A percentile compares a stretch with the other conserved stretches of the same genome.
Conservation (phyloP, 148 eudicot genomes). For the Nyssa sinensis region DNA sequence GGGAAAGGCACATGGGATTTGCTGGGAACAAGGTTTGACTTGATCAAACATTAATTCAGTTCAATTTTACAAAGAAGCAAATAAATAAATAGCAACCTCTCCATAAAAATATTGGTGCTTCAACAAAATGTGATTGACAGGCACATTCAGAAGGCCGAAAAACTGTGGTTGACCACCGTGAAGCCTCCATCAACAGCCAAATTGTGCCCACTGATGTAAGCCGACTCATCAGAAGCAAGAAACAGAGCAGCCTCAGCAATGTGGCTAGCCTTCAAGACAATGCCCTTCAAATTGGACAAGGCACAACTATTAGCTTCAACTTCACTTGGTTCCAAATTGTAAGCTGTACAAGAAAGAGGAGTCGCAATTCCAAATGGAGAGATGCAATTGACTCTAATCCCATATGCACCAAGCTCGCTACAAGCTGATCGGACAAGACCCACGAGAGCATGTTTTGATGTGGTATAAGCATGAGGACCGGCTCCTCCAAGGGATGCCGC, state of each 20-base stretch:
- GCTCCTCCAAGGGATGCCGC: constrained; percentile 51
- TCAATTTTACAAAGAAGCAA: background rate
- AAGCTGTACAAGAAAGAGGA: constrained; percentile 54
- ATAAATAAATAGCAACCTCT: background rate
- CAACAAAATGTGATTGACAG: background rate
- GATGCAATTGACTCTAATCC: constrained; percentile 68
- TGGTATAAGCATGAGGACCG: constrained; percentile 56
- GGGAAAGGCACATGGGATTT: constrained; percentile 21
- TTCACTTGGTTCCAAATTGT: constrained; percentile 35
- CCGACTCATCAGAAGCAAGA: constrained; percentile 81
- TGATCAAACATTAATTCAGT: background rate
- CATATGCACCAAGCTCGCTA: constrained; percentile 65
- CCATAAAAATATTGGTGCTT: background rate
- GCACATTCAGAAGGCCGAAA: background rate
- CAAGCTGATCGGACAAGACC: constrained; percentile 67
- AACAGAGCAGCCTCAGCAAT: constrained; percentile 78
- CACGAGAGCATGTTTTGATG: constrained; percentile 67
- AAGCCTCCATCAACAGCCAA: constrained; percentile 79
- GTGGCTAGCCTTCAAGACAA: constrained; percentile 56
- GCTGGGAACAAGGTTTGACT: constrained; percentile 16
- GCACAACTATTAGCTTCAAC: constrained; percentile 36
- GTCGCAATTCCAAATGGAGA: constrained; percentile 85
- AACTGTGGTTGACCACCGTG: constrained; percentile 44
- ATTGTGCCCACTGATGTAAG: constrained; percentile 70
- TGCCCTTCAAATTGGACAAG: constrained; percentile 53